phyloP scores from a whole-genome alignment of 2,329 filamentous ascomycete genomes.

The Gnomoniopsis smithogilvyi region DNA sequence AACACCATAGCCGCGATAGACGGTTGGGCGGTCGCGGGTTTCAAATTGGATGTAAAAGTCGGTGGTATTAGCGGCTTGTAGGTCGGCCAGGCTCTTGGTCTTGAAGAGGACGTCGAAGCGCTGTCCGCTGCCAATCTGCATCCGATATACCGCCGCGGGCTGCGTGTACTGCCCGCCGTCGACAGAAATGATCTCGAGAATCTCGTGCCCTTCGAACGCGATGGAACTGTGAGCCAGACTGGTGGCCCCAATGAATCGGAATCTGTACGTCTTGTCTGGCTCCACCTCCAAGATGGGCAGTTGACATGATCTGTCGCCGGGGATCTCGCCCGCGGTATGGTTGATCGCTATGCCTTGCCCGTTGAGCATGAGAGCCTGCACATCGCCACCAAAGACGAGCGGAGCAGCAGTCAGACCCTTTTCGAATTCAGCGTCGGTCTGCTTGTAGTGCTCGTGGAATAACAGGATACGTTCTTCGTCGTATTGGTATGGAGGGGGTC shows the following conservation, averaged over 20 bases:
- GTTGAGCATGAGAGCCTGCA: slow-evolving; percentile 55
- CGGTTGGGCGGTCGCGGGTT: slow-evolving; percentile 44
- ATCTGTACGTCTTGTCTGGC: slow-evolving; percentile 57
- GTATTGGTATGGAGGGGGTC: slow-evolving; percentile 51
- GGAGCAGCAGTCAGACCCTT: slow-evolving; percentile 44
- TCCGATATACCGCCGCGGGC: slow-evolving; percentile 40
- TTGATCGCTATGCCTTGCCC: slow-evolving; percentile 45
- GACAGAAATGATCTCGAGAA: slow-evolving; percentile 57
- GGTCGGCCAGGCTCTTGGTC: slow-evolving; percentile 46
- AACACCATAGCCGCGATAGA: slow-evolving; percentile 45
- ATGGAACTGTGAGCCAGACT: slow-evolving; percentile 52
- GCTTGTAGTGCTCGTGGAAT: slow-evolving; percentile 55
- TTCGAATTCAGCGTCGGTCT: slow-evolving; percentile 50
- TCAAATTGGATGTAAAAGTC: slow-evolving; percentile 42
- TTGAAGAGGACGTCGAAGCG: slow-evolving; percentile 56
- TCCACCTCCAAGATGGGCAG: slow-evolving; percentile 55
- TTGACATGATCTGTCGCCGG: slow-evolving; percentile 33
- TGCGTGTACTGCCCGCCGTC: slow-evolving; percentile 56
- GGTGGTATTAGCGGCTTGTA: slow-evolving; percentile 32
- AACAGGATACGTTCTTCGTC: slow-evolving; percentile 58
- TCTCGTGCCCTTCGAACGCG: slow-evolving; percentile 53
- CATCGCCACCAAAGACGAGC: slow-evolving; percentile 58
- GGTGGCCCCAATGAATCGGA: slow-evolving; percentile 57
- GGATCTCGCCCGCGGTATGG: slow-evolving; percentile 23
- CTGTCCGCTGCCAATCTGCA: slow-evolving; percentile 57